Base-by-base conservation (phyloP, 768 basidiomycete genomes). In the Serendipita sp. region DNA sequence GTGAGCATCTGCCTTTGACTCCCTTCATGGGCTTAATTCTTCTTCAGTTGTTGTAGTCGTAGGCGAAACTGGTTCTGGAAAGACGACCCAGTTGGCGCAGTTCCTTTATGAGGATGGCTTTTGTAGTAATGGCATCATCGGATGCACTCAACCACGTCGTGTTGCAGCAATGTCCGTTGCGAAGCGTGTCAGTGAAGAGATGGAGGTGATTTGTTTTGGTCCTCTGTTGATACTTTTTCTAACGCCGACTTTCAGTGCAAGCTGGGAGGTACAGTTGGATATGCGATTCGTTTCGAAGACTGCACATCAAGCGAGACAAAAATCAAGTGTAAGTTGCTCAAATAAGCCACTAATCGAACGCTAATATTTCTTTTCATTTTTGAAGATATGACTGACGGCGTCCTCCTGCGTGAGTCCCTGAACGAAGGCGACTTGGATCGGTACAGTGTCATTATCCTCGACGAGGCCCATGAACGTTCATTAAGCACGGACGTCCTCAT, bases 111-210 rank as follows among this genome's bases (percentile, higher is more conserved):
- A 99, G 72, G 96, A 99, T 67, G 96, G 96, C 0, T 99, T 95
- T 73, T 90, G 93, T 68, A 72, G 81, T 3, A 81, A 85, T 74
- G 95, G 95, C 16, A 79, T 98, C 46, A 84, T 99, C 60, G 95
- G 95, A 10, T 99, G 96, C 71, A 99, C 96, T 0, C 96, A 99
- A 72, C 96, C 96, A 58, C 83, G 96, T 69, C 93, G 96, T 76
- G 96, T 99, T 33, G 96, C 96, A 50, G 96, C 96, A 15, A 98
- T 99, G 96, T 94, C 91, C 8, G 96, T 98, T 4, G 96, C 96
- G n/a, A 98, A 99, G 76, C 93, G 96, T 74, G 96, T 99, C 65
- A 93, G 91, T 70, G 96, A 99, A 72, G 96, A 99, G 75, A 98
- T 99, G 88, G 91, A 96, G 83, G 90, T 90, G 52, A 63, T 83